These are phyloP conservation scores for Candida glaebosa DNA, from an alignment of 805 yeast genomes.

Conservation along the genomic window DNA sequence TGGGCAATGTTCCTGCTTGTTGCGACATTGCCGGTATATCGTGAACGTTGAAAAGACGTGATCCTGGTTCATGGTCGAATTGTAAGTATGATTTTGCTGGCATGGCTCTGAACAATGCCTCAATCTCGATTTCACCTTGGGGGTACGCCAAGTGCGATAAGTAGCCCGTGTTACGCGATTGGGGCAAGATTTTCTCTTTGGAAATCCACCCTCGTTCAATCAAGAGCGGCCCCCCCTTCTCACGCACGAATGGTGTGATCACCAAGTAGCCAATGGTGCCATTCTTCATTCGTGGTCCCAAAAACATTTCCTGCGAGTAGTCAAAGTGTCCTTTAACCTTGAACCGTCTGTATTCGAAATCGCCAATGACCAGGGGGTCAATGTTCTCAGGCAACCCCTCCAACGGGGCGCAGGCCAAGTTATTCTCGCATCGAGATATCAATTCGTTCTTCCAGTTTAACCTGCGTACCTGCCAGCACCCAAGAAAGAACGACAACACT, in stretches of 20 bases:
- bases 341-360: slow-evolving; percentile 81
- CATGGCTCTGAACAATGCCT: slow-evolving; percentile 70
- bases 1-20: slow-evolving; percentile 61
- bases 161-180: slow-evolving; percentile 41
- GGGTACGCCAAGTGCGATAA: slow-evolving; percentile 73
- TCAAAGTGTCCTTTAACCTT: slow-evolving; percentile 74
- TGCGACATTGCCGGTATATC: slow-evolving; percentile 80
- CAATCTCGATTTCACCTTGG: slow-evolving; percentile 64
- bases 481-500: slow-evolving; percentile 75
- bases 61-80: slow-evolving; percentile 63
- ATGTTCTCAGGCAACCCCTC: slow-evolving; percentile 62
- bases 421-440: slow-evolving; percentile 78
- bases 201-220: slow-evolving; percentile 92
- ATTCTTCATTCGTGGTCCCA: slow-evolving; percentile 82
- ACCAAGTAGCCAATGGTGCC: slow-evolving; percentile 70
- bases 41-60: slow-evolving; percentile 71
- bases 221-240: slow-evolving; percentile 69
- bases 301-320: slow-evolving; percentile 82
- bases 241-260: slow-evolving; percentile 76
- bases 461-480: slow-evolving; percentile 89
- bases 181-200: slow-evolving; percentile 61
- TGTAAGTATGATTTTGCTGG: slow-evolving; percentile 61
- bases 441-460: slow-evolving; percentile 84
- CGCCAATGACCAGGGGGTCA: slow-evolving; percentile 61
- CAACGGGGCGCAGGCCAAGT: slow-evolving; percentile 68